Base-by-base conservation (phyloP, 1,284 basidiomycete genomes). In the Ganoderma lucidum region DNA sequence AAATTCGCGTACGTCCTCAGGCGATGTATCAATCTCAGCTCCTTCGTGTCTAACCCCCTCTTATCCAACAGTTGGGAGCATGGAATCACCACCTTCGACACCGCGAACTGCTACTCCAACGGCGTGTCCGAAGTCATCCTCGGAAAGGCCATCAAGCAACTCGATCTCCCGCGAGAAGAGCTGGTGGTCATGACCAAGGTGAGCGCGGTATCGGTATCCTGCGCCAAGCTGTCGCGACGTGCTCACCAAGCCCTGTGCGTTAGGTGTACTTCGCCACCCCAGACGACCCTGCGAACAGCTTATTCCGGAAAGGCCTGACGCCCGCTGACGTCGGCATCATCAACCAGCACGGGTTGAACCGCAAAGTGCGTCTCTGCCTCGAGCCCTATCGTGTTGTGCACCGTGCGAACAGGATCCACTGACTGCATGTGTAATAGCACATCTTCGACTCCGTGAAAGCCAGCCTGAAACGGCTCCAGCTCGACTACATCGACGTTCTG, bases 171-270 rank as follows among this genome's bases (percentile, higher is more conserved):
- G n/a, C 87, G 94, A 9, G 89, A 91, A 32, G 89, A 92, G 74
- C 88, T 95, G 30, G 92, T 95, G 15, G 86, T 95, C 41, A 84
- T 95, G 83, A 94, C 93, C 45, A 95, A 95, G 82, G 89, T 88
- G 1, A 8, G 45, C n/a, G n/a, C 6, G 19, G 45, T 8, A n/a
- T 5, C 6, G 19, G 45, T 8, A n/a, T 5, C 6, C 17, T 23
- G 6, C 19, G 3, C 9, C 45, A 6, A n/a, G 45, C n/a, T n/a
- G 19, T 4, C 1, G 10, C n/a, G 45, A n/a, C 9, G 9, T 48
- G 19, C 19, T 48, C 45, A 48, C 9, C 3, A 48, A 23, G 6
- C 5, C 44, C 44, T 41, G 19, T n/a, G 45, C 8, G 19, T 1
- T 10, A 48, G 45, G 45, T 48, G n/a, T 48, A 48, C 45, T 48